Conservation (phyloP, 768 basidiomycete genomes). For the Suillus cothurnatus region DNA sequence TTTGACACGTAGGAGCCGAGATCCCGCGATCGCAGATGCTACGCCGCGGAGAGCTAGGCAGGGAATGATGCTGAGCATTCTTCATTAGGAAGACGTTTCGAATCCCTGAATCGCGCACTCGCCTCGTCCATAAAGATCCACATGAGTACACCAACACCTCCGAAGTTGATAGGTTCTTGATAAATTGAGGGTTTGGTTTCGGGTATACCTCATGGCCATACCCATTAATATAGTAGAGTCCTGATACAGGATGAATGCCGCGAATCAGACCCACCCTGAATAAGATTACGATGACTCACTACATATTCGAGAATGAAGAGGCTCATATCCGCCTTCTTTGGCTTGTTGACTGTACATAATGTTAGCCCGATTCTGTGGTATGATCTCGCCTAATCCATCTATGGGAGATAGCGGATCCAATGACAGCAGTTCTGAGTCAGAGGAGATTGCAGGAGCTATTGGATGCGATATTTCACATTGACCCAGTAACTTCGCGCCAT, state of each 20-base stretch:
- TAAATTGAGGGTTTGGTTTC: slow-evolving; percentile 78
- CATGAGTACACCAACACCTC: slow-evolving; percentile 88
- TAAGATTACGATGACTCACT: slow-evolving; percentile 51
- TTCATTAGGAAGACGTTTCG: slow-evolving; percentile 11
- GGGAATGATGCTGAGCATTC: slow-evolving; percentile 71
- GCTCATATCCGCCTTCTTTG: slow-evolving; percentile 54
- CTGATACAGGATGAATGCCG: slow-evolving; percentile 36
- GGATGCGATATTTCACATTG: slow-evolving; percentile 96
- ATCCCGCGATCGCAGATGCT: slow-evolving; percentile 74
- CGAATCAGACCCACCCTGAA: slow-evolving; percentile 8
- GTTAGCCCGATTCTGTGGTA: slow-evolving; percentile 51
- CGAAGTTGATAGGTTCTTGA: slow-evolving; percentile 59
- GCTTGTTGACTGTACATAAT: slow-evolving; percentile 61
- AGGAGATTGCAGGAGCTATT: slow-evolving; percentile 37
- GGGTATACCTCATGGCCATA: slow-evolving; percentile 94
- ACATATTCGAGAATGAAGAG: slow-evolving; percentile 60
- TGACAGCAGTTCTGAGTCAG: slow-evolving; percentile 30
- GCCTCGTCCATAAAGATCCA: slow-evolving; percentile 95
- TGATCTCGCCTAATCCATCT: slow-evolving; percentile 55
- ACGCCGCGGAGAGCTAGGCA: slow-evolving; percentile 87
- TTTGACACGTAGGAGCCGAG: slow-evolving; percentile 71
- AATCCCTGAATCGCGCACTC: slow-evolving; percentile 17
- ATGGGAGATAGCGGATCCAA: slow-evolving; percentile 47
- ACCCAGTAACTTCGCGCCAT: slow-evolving; percentile 79
- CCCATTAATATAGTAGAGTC: slow-evolving; percentile 85